Base-by-base conservation (phyloP, 139 green algal species). In the Chlamydomonas asymmetrica region DNA sequence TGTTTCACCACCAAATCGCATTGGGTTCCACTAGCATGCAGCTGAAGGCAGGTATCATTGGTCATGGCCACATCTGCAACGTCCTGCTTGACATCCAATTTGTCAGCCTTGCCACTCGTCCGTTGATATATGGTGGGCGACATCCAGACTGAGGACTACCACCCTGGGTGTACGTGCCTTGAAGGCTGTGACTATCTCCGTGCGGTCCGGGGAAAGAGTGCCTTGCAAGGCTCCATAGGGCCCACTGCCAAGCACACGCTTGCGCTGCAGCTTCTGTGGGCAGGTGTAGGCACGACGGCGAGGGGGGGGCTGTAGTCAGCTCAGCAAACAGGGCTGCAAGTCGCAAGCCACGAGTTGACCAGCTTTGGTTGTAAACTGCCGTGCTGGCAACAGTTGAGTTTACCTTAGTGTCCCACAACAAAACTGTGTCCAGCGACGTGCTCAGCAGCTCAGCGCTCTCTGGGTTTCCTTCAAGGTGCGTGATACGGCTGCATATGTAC, bases 391-490 rank as follows among this genome's bases (percentile, higher is more conserved):
- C 62, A 9, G 29, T 20, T 20, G 10, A 10, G 32, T 32, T 25
- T 9, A 79, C 78, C 78, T 85, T 79, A 20, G 68, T n/a, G 38
- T 85, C 80, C 80, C 80, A 85, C 3, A 85, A 57, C 23, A 82
- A 60, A 34, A 81, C 67, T 2, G 68, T 70, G 22, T 85, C 80
- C 4, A 63, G 37, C 2, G 74, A 77, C 0, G 77, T 77, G 25
- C 64, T 66, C 31, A 85, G 66, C 39, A 85, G 74, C 52, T 80
- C 70, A 35, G 57, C 40, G 10, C 41, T 34, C 1, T 72, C 41
- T 0, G 29, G 40, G 34, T 69, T 75, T 0, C 73, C 10, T 6
- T 61, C 52, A 34, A 83, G 40, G n/a, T 75, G 57, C 20, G 64
- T 60, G 31, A 73, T 50, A 18, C 65, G 65, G n/a, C 71, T 83